Base-by-base conservation (phyloP, 768 basidiomycete genomes). In the Tylopilus plumbeoviolaceoides region DNA sequence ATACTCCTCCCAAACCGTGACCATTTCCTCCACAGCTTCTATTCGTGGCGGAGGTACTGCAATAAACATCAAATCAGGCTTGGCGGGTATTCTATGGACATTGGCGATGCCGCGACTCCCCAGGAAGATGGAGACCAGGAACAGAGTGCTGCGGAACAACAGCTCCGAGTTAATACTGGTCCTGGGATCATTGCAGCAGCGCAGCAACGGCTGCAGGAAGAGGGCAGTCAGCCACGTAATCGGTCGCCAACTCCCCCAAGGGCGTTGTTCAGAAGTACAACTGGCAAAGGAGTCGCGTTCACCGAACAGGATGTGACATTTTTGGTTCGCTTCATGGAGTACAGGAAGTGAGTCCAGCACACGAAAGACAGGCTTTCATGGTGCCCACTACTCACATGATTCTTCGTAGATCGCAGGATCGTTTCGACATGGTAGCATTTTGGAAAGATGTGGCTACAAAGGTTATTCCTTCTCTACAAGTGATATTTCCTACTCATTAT, bases 21-120 rank as follows among this genome's bases (percentile, higher is more conserved):
- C 53, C 38, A 20, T 48, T n/a, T 2, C 20, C 20, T 40, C 35
- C 47, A 20, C 50, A 91, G 89, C 11, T 92, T 92, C 66, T 92
- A 91, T 65, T 92, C 90, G 1, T 93, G 91, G 91, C 80, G 91
- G 38, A 82, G 91, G 41, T 93, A 92, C 63, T 93, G 91, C 73
- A 93, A 93, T 66, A 93, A 92, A 64, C 90, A 93, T 66, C 89
- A 92, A 68, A 93, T 93, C 46, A 83, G 88, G n/a, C 76, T 93
- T 0, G 88, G 89, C 23, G 89, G 89, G 2, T 93, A 92, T 60
- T 73, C 81, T 9, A 91, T 92, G 90, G 84, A 80, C 48, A 66
- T 76, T 7, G 81, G 80, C 35, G 78, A 80, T 17, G 74, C 77
- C 10, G 72, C 68, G 15, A 72, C 76, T 17, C 75, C 75, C 5